A percentile compares a stretch with the other conserved stretches of the same genome.
Conservation (phyloP, 106 monocot species). For the Amphibolis antarctica region DNA sequence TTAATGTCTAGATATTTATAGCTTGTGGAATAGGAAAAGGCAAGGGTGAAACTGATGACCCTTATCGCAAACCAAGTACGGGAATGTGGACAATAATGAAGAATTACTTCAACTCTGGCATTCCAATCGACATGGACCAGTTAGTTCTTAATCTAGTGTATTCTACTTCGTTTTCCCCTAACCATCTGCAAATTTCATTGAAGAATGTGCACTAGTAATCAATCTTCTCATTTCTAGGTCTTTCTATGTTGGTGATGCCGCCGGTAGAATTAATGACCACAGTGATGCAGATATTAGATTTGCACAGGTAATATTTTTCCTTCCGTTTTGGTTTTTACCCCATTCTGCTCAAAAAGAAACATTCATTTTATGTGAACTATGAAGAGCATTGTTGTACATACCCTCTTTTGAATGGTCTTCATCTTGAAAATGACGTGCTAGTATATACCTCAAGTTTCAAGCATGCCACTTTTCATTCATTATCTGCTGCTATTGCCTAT, state of each 20-base stretch:
- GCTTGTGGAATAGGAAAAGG: slow-evolving; percentile 68
- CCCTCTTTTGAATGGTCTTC: no score
- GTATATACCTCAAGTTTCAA: no score
- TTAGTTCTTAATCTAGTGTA: slow-evolving; percentile 10
- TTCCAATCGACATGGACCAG: slow-evolving; percentile 68
- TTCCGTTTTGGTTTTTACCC: not conserved
- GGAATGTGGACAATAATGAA: slow-evolving; percentile 86
- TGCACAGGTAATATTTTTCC: slow-evolving; percentile 48
- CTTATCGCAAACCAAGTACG: slow-evolving; percentile 71
- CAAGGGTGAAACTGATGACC: slow-evolving; percentile 43
- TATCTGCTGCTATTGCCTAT: no score
- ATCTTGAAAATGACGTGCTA: no score
- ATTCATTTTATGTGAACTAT: not conserved
- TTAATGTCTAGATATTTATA: slow-evolving; percentile 62
- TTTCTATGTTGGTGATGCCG: slow-evolving; percentile 99
- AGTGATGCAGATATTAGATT: slow-evolving; percentile 92
- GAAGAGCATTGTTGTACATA: not conserved
- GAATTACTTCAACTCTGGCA: slow-evolving; percentile 78
- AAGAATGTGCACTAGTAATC: not conserved
- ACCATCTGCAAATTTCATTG: no score
- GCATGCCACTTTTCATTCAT: no score
- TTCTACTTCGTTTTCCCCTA: not conserved
- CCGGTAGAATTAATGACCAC: slow-evolving; percentile 74
- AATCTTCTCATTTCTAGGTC: slow-evolving; percentile 34
- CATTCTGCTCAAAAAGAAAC: not conserved